Evolutionary conservation across 2,329 filamentous ascomycete species (phyloP), one percentile per base, ranked within the genome.

Genomic region (Macrophomina pseudophaseolina): DNA sequence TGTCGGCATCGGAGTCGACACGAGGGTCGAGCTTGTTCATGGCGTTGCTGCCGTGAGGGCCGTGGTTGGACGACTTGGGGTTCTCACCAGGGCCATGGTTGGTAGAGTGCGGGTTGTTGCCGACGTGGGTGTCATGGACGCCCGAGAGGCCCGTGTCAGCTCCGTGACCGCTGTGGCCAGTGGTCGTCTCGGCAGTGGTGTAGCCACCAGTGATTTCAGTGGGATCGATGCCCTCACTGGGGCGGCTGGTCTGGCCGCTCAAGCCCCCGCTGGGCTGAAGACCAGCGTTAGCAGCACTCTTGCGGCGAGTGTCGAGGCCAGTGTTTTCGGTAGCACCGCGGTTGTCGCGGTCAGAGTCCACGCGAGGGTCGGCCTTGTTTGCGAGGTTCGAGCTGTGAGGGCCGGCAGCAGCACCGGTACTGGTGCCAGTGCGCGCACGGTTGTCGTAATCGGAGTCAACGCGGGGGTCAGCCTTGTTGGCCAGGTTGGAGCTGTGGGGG

Each of bases 281-380:
- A 8, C 58, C 58, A 18, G 58, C 58, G 5, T 42, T 62, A 8
- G 44, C 42, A n/a, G 58, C 58, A 32, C 58, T 62, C 14, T 40
- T 40, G 16, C 44, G 42, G 53, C 53, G 53, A 44, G 42, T 44
- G 12, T n/a, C 23, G 23, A 23, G 23, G 23, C 23, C 23, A 23
- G 23, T 23, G 23, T 23, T 23, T 23, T 23, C 42, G 12, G 42
- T 44, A 14, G 42, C 16, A 44, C 42, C 42, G 8, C 58, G 35
- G 28, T 44, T 58, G 38, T 67, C 51, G 38, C 23, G 49, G 46
- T 67, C 66, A 42, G 49, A 58, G 28, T 67, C 66, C 30, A 67
- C 60, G 28, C 52, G 51, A 3, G 66, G 66, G 14, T 67, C 62
- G 7, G 9, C 32, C 32, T 52, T 62, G 63, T 65, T 67, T 4